phyloP scores from a whole-genome alignment of 2,329 filamentous ascomycete species.

The Claviceps humidiphila region DNA sequence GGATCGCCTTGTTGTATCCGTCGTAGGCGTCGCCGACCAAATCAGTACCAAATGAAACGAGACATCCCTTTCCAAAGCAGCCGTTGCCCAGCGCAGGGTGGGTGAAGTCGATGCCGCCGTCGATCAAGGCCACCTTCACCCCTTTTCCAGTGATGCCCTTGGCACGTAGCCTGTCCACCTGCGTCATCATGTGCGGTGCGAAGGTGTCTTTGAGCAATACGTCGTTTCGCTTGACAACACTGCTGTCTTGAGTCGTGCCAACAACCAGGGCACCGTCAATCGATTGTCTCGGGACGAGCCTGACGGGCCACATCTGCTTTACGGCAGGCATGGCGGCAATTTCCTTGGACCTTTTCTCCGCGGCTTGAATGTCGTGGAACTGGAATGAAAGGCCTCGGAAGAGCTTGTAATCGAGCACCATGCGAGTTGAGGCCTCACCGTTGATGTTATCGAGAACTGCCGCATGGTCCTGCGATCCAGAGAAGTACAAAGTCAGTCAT shows the following conservation, averaged over 20 bases:
- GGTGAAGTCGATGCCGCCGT: slow-evolving; percentile 46
- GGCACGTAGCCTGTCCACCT: slow-evolving; percentile 39
- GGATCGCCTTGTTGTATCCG: slow-evolving; percentile 16
- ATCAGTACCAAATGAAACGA: slow-evolving; percentile 30
- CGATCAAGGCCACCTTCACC: slow-evolving; percentile 39
- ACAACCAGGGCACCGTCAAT: slow-evolving; percentile 31
- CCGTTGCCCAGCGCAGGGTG: slow-evolving; percentile 43
- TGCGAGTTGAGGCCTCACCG: slow-evolving; percentile 24
- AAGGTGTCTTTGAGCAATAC: slow-evolving; percentile 20
- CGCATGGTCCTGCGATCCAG: slow-evolving; percentile 1
- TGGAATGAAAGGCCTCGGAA: slow-evolving; percentile 43
- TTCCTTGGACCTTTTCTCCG: slow-evolving; percentile 27
- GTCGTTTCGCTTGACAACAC: slow-evolving; percentile 1
- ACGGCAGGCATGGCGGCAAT: slow-evolving; percentile 29
- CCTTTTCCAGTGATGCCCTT: slow-evolving; percentile 36
- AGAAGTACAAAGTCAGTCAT: too few relatives aligned
- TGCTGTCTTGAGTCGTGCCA: slow-evolving; percentile 3
- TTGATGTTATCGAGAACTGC: slow-evolving; percentile 2
- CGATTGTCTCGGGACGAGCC: slow-evolving; percentile 26
- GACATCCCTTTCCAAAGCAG: slow-evolving; percentile 31
- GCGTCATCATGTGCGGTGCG: slow-evolving; percentile 39
- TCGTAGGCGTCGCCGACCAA: slow-evolving; percentile 25
- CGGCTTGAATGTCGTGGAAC: slow-evolving; percentile 32
- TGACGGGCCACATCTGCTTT: slow-evolving; percentile 37
- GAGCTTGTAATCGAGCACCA: slow-evolving; percentile 34